Base-by-base conservation (phyloP, 257 asterid genomes). In the Lavandula angustifolia region DNA sequence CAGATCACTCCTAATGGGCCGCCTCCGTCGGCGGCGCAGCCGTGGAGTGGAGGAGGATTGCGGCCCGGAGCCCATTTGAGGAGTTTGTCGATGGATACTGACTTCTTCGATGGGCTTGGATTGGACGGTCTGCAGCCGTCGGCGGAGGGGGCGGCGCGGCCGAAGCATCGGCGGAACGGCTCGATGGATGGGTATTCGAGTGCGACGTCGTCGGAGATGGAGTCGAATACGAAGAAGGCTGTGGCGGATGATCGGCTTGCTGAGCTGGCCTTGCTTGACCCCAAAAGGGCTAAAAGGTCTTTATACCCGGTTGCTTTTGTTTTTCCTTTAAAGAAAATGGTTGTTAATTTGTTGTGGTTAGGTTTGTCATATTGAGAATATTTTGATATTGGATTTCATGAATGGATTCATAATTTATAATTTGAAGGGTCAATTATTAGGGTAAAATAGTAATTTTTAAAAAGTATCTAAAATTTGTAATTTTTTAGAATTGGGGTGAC, bases 271-370 rank as follows among this genome's bases (percentile, higher is more conserved):
- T 64, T 87, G 80, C 79, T 87, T 61, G 96, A 90, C 75, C 97
- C 97, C 63, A 90, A 80, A 71, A 82, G 95, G 72, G 97, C 97
- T 2, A 90, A 90, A 74, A 87, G 97, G 97, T 90, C 54, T 1
- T 1, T 5, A n/a, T n/a, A n/a, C 10, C n/a, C 14, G 9, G 17
- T 13, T 2, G 5, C 29, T 14, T 11, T 5, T 13, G 62, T 51
- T 22, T 43, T 60, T 51, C 29, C 32, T 29, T 5, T 7, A 11
- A 2, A 43, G 6, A 43, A 43, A 37, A 37, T 38, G 17, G 6
- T 32, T 16, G 4, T 2, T 4, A 3, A 6, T 38, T 60, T 3
- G 4, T 43, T 58, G 6, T 22, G 27, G 27, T 22, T 22, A 22
- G 27, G 27, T 22, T 22, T 22, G 27, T 22, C 27, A 22, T 22